These are phyloP conservation scores for Noccaea bulbosa DNA, from an alignment of 345 rosid genomes.

Conservation along the genomic window DNA sequence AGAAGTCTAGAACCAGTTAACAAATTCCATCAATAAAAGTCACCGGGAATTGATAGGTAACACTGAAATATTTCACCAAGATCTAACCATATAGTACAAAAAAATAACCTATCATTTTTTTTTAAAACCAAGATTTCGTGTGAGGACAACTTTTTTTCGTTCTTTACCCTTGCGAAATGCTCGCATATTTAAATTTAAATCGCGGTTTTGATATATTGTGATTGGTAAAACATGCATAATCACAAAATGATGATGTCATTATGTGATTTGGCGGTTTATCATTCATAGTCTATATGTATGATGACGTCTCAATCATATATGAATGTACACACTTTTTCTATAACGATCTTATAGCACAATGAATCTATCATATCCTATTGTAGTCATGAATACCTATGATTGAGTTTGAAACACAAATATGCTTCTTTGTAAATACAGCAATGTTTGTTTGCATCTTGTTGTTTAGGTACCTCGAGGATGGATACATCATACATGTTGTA, in stretches of 20 bases:
- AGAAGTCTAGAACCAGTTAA: constrained; percentile 8
- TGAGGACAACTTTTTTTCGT: background rate
- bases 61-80: too few species aligned
- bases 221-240: background rate
- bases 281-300: background rate
- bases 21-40: constrained; percentile 24
- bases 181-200: background rate
- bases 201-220: background rate
- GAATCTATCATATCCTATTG: constrained; percentile 12
- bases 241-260: background rate
- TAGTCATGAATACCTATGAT: constrained; percentile 27
- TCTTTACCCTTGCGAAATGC: background rate
- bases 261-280: too few species aligned
- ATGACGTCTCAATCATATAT: constrained; percentile 11
- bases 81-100: too few species aligned
- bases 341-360: constrained; percentile 5
- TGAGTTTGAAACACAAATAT: constrained; percentile 24
- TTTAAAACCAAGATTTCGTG: background rate
- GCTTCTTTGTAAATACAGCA: constrained; percentile 26
- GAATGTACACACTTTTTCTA: background rate
- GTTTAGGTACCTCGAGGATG: constrained; percentile 40
- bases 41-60: background rate
- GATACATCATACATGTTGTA: constrained; percentile 26
- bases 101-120: too few species aligned
- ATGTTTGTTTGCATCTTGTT: constrained; percentile 43